Conservation (phyloP, 2,329 filamentous ascomycete species). For the Pestalotiopsis sp. region DNA sequence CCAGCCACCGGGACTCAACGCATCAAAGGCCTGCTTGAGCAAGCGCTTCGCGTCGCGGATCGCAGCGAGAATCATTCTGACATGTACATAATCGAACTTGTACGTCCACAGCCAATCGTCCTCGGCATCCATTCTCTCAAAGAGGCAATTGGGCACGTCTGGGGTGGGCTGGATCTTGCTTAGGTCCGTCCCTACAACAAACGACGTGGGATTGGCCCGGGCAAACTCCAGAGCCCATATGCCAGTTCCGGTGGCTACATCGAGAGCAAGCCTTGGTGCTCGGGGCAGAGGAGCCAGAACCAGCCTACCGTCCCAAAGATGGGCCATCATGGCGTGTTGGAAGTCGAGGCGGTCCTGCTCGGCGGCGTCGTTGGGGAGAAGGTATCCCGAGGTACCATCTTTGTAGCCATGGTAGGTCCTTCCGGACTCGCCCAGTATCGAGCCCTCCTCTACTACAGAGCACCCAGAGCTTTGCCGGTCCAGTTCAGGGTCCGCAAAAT, state of each 20-base stretch:
- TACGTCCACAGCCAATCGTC: constrained; percentile 7
- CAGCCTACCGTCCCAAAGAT: constrained; percentile 3
- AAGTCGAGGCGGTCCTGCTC: constrained; percentile 10
- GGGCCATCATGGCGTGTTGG: constrained; percentile 9
- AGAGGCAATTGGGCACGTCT: constrained; percentile 8
- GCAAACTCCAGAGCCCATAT: constrained; percentile 9
- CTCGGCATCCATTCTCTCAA: constrained; percentile 4
- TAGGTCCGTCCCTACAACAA: constrained; percentile 6
- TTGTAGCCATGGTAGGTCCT: constrained; percentile 8
- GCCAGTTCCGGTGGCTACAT: constrained; percentile 4
- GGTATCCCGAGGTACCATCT: background rate
- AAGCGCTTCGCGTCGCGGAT: constrained; percentile 2
- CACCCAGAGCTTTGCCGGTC: background rate
- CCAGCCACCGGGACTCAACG: constrained; percentile 6
- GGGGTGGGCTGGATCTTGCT: constrained; percentile 7
- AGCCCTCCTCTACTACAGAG: background rate
- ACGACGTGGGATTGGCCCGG: constrained; percentile 9
- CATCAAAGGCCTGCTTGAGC: background rate
- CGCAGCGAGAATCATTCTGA: constrained; percentile 6
- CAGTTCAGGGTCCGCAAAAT: constrained; percentile 1
- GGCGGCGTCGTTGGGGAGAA: constrained; percentile 2
- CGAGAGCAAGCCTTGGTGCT: constrained; percentile 1
- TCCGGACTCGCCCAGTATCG: constrained; percentile 4
- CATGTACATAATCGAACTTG: constrained; percentile 9
- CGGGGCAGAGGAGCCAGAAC: background rate